A percentile compares a stretch with the other conserved stretches of the same genome.
Evolutionary conservation across 2,329 filamentous ascomycete genomes (phyloP).

Genomic region (Trichoderma sp.): DNA sequence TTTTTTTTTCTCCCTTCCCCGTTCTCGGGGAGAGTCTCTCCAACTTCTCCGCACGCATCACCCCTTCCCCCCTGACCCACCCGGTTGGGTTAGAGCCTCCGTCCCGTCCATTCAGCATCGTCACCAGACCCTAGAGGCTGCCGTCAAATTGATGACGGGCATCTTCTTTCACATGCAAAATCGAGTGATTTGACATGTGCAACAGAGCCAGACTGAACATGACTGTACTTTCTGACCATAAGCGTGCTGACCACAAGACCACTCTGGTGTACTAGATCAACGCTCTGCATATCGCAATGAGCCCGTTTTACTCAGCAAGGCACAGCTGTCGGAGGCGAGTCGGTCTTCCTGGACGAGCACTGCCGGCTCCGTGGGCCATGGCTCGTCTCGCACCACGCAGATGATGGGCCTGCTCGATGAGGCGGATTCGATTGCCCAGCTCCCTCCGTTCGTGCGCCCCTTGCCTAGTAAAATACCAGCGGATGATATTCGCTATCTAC

Average conservation of each 20-base stretch:
- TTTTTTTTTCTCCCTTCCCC: constrained; percentile 1
- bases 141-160: background rate
- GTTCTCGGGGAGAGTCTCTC: constrained; percentile 24
- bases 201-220: background rate
- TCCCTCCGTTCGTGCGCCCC: constrained; percentile 72
- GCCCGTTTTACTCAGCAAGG: constrained; percentile 29
- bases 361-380: constrained; percentile 26
- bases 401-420: constrained; percentile 49
- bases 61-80: constrained; percentile 14
- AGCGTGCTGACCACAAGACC: constrained; percentile 35
- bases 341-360: constrained; percentile 23
- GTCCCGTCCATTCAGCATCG: constrained; percentile 10
- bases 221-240: background rate
- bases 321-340: constrained; percentile 24
- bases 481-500: constrained; percentile 81
- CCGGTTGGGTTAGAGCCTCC: background rate
- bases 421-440: constrained; percentile 45
- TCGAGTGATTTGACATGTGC: constrained; percentile 9
- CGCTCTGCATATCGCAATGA: constrained; percentile 37
- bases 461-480: constrained; percentile 72
- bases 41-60: constrained; percentile 30
- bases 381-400: constrained; percentile 40
- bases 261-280: constrained; percentile 32
- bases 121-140: constrained; percentile 1
- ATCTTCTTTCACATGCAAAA: constrained; percentile 22